Conservation (phyloP, 148 eudicot genomes). For the Cornus kousa region DNA sequence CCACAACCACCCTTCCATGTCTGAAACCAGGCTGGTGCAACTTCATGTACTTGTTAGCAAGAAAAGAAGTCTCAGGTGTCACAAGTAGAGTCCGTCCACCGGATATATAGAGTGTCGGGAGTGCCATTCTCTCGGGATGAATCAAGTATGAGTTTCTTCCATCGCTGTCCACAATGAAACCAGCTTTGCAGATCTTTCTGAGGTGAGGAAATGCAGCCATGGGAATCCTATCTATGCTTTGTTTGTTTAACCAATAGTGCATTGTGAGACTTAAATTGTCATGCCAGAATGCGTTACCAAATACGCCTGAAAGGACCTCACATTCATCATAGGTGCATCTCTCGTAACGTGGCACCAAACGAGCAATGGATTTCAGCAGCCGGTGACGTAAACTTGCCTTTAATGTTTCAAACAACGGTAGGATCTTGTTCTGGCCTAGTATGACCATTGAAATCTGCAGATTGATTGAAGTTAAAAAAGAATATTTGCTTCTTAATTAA, state of each 20-base stretch:
- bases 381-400: slow-evolving; percentile 19
- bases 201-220: slow-evolving; percentile 45
- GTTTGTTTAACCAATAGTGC: slow-evolving; percentile 35
- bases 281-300: slow-evolving; percentile 40
- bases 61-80: slow-evolving; percentile 37
- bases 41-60: slow-evolving; percentile 41
- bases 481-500: too few relatives aligned
- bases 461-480: background rate
- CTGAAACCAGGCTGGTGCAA: slow-evolving; percentile 38
- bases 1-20: slow-evolving; percentile 37
- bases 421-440: slow-evolving; percentile 24
- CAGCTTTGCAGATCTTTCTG: slow-evolving; percentile 31
- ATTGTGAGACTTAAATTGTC: slow-evolving; percentile 22
- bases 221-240: slow-evolving; percentile 26
- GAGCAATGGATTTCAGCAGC: slow-evolving; percentile 32
- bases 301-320: slow-evolving; percentile 37
- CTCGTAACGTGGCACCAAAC: slow-evolving; percentile 32
- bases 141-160: slow-evolving; percentile 30
- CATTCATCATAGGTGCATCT: slow-evolving; percentile 39
- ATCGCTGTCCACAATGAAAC: slow-evolving; percentile 28
- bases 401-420: slow-evolving; percentile 22
- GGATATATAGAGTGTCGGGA: slow-evolving; percentile 32
- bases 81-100: slow-evolving; percentile 37
- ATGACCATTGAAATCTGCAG: slow-evolving; percentile 34
- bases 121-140: slow-evolving; percentile 38